These are phyloP conservation scores for Irpex sp. DNA, from an alignment of 1,284 basidiomycete genomes.

Conservation along the genomic window DNA sequence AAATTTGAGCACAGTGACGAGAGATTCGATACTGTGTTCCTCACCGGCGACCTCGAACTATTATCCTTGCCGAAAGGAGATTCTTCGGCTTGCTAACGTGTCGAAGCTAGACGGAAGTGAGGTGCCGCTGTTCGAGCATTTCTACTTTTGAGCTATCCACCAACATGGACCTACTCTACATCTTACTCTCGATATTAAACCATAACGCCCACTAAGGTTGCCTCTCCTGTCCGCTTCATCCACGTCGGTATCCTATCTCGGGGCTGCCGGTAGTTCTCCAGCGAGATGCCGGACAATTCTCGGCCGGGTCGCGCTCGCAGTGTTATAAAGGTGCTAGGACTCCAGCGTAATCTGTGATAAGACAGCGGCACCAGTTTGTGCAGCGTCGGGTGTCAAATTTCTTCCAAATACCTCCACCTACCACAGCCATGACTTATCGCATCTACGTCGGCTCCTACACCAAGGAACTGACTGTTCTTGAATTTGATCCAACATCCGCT, in stretches of 20 bases:
- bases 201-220: background rate
- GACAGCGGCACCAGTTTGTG: slow-evolving; percentile 1
- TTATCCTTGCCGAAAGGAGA: slow-evolving; percentile 14
- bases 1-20: background rate
- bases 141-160: slow-evolving; percentile 5
- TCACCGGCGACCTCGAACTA: slow-evolving; percentile 5
- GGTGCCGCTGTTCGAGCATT: slow-evolving; percentile 5
- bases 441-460: slow-evolving; percentile 69
- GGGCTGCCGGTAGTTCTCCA: slow-evolving; percentile 14
- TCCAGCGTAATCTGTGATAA: slow-evolving; percentile 17
- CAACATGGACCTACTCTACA: slow-evolving; percentile 12
- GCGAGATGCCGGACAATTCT: slow-evolving; percentile 23
- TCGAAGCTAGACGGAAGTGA: slow-evolving; percentile 5
- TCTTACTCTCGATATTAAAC: background rate
- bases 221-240: slow-evolving; percentile 4
- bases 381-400: background rate
- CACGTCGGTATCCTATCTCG: slow-evolving; percentile 7
- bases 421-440: slow-evolving; percentile 27
- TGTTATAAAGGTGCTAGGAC: slow-evolving; percentile 19
- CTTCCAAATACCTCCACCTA: background rate
- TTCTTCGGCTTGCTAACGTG: slow-evolving; percentile 12
- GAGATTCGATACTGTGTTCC: background rate
- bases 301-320: slow-evolving; percentile 15
- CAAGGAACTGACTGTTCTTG: slow-evolving; percentile 49
- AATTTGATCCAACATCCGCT: slow-evolving; percentile 32